A percentile compares a stretch with the other conserved stretches of the same genome.
These are phyloP conservation scores for Fonsecaea nubica DNA, from an alignment of 2,329 filamentous ascomycete genomes.

Conservation along the genomic window DNA sequence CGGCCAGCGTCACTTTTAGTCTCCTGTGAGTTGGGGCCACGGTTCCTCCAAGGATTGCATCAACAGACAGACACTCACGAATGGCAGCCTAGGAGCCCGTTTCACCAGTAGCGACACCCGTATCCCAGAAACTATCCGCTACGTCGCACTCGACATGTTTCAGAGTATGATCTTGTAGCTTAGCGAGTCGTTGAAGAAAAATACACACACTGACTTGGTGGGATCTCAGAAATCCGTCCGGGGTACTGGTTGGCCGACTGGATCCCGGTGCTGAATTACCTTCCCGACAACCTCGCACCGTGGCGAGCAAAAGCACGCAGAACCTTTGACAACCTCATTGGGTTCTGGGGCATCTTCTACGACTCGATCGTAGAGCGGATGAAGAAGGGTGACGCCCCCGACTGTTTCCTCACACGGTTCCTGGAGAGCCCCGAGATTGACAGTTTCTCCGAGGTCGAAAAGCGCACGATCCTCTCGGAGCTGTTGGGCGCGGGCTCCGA, in stretches of 20 bases:
- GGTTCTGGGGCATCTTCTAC: constrained; percentile 27
- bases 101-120: constrained; percentile 14
- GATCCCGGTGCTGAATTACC: constrained; percentile 51
- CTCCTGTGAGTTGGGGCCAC: constrained; percentile 16
- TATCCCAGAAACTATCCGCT: constrained; percentile 25
- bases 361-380: constrained; percentile 24
- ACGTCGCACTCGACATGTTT: constrained; percentile 23
- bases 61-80: not conserved
- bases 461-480: constrained; percentile 19
- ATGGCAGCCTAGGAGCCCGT: constrained; percentile 23
- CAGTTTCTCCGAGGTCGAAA: constrained; percentile 25
- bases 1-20: constrained; percentile 29
- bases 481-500: constrained; percentile 27
- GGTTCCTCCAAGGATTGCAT: not conserved
- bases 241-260: constrained; percentile 49
- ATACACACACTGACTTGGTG: constrained; percentile 1
- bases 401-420: constrained; percentile 28
- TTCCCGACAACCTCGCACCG: constrained; percentile 47
- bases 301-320: constrained; percentile 37
- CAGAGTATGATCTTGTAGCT: constrained; percentile 5
- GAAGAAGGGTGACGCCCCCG: constrained; percentile 19
- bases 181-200: not conserved
- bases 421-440: constrained; percentile 19
- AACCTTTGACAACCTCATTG: constrained; percentile 18
- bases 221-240: constrained; percentile 15